phyloP scores from a whole-genome alignment of 305 asterid genomes.

The Solanum hybrid region DNA sequence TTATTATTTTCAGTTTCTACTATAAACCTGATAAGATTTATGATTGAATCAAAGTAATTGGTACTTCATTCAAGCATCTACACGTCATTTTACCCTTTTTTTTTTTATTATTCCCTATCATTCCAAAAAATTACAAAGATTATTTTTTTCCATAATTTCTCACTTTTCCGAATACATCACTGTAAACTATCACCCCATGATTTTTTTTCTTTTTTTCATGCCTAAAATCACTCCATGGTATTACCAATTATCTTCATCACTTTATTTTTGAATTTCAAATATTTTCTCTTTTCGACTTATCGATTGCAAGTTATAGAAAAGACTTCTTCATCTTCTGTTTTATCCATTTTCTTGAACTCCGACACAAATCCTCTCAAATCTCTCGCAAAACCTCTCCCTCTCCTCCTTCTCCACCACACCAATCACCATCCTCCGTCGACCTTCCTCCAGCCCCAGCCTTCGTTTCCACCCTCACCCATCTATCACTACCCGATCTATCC shows the following conservation, averaged over 20 bases:
- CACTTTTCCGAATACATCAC: not conserved
- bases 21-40: not conserved
- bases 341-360: constrained; percentile 27
- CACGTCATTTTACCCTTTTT: not conserved
- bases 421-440: constrained; percentile 35
- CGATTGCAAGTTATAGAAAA: not conserved
- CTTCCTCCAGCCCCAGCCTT: constrained; percentile 56
- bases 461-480: constrained; percentile 53
- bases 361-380: constrained; percentile 28
- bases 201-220: no score
- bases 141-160: not conserved
- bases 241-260: not conserved
- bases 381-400: constrained; percentile 42
- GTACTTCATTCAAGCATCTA: not conserved
- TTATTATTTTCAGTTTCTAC: not conserved
- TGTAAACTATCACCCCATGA: not conserved
- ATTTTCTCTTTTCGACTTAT: not conserved
- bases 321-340: not conserved
- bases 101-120: not conserved
- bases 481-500: constrained; percentile 49
- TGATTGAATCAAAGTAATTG: not conserved
- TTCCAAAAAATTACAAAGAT: not conserved
- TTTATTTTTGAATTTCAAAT: no score
- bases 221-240: not conserved
- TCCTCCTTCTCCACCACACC: constrained; percentile 18